phyloP scores from a whole-genome alignment of 1,284 basidiomycete species.

The Tilletia horrida region DNA sequence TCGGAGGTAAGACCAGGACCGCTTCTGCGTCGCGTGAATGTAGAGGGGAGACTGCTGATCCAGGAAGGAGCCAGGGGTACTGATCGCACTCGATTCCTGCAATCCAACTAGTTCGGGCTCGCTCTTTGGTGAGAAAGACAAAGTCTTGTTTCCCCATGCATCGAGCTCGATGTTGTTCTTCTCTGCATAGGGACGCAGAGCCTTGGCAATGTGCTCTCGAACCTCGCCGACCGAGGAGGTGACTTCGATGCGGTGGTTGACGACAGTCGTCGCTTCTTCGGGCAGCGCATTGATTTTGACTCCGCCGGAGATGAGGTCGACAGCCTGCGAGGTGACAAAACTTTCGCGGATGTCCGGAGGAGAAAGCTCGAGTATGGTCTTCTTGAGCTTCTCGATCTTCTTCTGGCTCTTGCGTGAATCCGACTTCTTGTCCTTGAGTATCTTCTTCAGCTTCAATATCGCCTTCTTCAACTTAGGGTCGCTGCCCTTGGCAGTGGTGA shows the following conservation, averaged over 20 bases:
- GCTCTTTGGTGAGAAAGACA: neutral
- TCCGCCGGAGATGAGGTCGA: conserved; percentile 67
- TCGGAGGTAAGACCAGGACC: conserved; percentile 2
- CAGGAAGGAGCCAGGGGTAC: neutral
- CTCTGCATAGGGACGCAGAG: conserved; percentile 59
- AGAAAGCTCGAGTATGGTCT: conserved; percentile 18
- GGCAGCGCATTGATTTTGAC: conserved; percentile 68
- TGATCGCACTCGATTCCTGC: neutral
- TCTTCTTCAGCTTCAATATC: conserved; percentile 54
- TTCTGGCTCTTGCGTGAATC: conserved; percentile 1
- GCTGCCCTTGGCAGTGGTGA: conserved; percentile 60
- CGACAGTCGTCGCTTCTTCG: conserved; percentile 61
- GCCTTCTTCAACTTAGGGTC: conserved; percentile 57
- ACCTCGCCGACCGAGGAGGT: conserved; percentile 59
- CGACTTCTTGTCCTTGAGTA: conserved; percentile 56
- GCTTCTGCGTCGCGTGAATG: neutral
- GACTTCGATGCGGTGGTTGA: conserved; percentile 66
- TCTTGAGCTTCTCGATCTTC: neutral
- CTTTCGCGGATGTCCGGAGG: neutral
- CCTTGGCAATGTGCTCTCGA: conserved; percentile 57
- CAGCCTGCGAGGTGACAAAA: conserved; percentile 68
- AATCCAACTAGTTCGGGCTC: neutral
- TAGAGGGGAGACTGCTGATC: neutral
- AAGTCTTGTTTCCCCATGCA: conserved; percentile 58
- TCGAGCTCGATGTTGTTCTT: conserved; percentile 62